Conservation (phyloP, 2,329 filamentous ascomycete species). For the Macroventuria anomochaeta region DNA sequence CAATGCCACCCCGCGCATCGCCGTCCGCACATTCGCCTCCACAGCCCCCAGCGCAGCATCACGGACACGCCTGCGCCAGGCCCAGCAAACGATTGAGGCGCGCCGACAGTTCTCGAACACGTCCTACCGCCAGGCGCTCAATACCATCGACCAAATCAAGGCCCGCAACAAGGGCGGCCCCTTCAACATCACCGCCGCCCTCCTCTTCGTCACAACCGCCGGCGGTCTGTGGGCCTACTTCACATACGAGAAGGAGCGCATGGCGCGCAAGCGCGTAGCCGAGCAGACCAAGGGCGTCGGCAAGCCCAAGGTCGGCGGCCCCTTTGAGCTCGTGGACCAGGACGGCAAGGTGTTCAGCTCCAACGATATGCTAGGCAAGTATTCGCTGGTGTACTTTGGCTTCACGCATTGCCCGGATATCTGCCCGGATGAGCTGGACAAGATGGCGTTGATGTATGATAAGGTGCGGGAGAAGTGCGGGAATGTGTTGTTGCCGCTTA, state of each 20-base stretch:
- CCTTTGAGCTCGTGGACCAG: conserved; percentile 82
- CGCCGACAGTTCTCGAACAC: conserved; percentile 39
- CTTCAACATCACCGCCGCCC: conserved; percentile 89
- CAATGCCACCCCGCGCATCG: conserved; percentile 20
- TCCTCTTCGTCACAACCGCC: conserved; percentile 83
- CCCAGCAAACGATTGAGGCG: conserved; percentile 11
- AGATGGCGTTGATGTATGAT: conserved; percentile 97
- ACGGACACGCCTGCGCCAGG: conserved; percentile 25
- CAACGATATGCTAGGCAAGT: conserved; percentile 83
- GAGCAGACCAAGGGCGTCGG: conserved; percentile 94
- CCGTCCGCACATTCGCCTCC: conserved; percentile 38
- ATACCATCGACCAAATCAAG: conserved; percentile 46
- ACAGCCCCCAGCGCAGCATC: conserved; percentile 21
- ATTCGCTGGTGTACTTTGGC: conserved; percentile 92
- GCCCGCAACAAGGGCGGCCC: conserved; percentile 61
- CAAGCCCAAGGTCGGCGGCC: conserved; percentile 88
- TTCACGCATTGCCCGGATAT: conserved; percentile 99
- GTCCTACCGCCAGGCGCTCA: conserved; percentile 36
- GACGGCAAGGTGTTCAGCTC: conserved; percentile 79
- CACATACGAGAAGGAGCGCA: conserved; percentile 86
- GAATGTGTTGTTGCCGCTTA: conserved; percentile 73
- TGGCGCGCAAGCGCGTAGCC: conserved; percentile 86
- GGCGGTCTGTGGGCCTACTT: conserved; percentile 86
- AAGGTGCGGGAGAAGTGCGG: conserved; percentile 59
- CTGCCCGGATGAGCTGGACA: conserved; percentile 98